Base-by-base conservation (phyloP, 176 grass and related monocot genomes). In the Carex parvula region DNA sequence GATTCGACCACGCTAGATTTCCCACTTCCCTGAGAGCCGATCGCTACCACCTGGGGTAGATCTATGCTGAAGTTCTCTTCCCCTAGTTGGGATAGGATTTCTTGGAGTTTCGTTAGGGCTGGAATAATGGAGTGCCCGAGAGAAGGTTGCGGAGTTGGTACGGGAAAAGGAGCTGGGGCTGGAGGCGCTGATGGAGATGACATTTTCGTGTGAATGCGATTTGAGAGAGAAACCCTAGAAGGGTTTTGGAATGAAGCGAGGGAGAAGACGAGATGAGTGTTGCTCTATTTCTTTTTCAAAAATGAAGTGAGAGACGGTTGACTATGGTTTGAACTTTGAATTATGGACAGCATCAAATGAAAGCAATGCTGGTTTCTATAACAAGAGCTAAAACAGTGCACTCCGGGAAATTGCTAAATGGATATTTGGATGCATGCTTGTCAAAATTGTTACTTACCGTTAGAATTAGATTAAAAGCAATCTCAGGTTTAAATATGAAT, bases 1-100 rank as follows among this genome's bases (percentile, higher is more conserved):
- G 95, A 91, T 80, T 98, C 92, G 74, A 95, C 80, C 63, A 98
- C 95, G 63, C 95, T 98, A 48, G 95, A 95, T 82, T 98, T 98
- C 61, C 95, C 92, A 88, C 95, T 98, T 83, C 95, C 94, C 89
- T 95, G 95, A 73, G 91, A 87, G 39, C 95, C 95, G 54, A 98
- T 89, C 44, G 91, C 92, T 8, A 86, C 91, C 44, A 98, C 92
- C 89, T 91, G 92, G 4, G 92, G 95, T 56, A 95, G 93, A 84
- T 94, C 91, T 68, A 94, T 80, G 64, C 85, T 79, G 81, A 84
- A 44, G 70, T 54, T 81, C n/a, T 81, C 79, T 42, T 90, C 90
- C 1, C 92, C 91, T 84, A 98, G 69, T 64, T 90, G 84, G 2
- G 89, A 90, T 52, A 98, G 74, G 77, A 93, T 95, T 33, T 53